Evolutionary conservation across 129 eudicot genomes (phyloP), one percentile per base, ranked within the genome.

Genomic region (Escallonia herrerae): DNA sequence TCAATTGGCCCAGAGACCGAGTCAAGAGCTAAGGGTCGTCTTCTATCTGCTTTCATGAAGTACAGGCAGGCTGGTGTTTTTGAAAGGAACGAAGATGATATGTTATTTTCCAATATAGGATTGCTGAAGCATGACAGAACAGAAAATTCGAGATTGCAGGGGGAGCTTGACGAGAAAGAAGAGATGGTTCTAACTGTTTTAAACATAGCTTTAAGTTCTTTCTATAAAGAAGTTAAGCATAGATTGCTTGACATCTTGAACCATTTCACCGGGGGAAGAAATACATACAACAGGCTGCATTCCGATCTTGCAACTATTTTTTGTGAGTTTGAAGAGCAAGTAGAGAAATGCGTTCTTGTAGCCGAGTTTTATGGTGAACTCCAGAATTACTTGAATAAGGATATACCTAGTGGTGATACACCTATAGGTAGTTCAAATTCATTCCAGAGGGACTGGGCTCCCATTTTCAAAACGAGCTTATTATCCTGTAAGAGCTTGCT

Each of bases 311-410:
- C 64, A 52, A 56, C 71, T 62, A 73, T 86, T 62, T 66, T 78
- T 62, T 50, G 76, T 40, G 80, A 85, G 71, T 65, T 85, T 50
- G 97, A 89, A 76, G 95, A 89, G 82, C 93, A 94, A 68, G 74
- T 89, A 61, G 97, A 94, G 80, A 89, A 89, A 66, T 94, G 93
- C 53, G 82, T 80, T 46, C 90, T 89, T 62, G 85, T 94, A 41
- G 81, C 83, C 44, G 94, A 77, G 68, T 89, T 89, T 87, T 75
- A 82, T 49, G 68, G 66, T 78, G 97, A 94, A 58, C 77, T 93
- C 13, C 74, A 80, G 56, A 65, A 72, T 56, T 70, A 75, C 70
- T 47, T 68, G 40, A 42, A 67, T 22, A 58, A 56, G 60, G 66
- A 64, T 65, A 10, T 49, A 7, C 40, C 62, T 47, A 52, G 64